phyloP scores from a whole-genome alignment of 2,329 filamentous ascomycete genomes.

The Tolypocladium cylindrosporum region DNA sequence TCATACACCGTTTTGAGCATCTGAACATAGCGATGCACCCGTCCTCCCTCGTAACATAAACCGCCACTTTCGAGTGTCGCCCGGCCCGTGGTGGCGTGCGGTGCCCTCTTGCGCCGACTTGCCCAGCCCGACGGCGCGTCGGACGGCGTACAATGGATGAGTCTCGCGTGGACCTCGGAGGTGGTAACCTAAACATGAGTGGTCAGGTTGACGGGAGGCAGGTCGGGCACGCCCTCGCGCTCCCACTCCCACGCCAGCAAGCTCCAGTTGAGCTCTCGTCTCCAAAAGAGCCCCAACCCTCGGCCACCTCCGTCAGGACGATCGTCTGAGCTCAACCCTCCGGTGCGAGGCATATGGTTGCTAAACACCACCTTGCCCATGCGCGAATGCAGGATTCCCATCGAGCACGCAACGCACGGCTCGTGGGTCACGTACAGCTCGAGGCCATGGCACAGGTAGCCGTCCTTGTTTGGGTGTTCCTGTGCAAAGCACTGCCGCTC shows the following conservation, averaged over 20 bases:
- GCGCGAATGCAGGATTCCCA: conserved; percentile 89
- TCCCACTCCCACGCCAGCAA: conserved; percentile 72
- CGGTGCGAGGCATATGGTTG: conserved; percentile 67
- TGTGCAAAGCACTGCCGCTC: conserved; percentile 53
- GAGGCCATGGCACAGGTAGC: conserved; percentile 88
- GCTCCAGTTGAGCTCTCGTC: conserved; percentile 77
- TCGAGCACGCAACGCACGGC: conserved; percentile 92
- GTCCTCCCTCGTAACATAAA: neutral
- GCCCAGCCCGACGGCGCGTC: neutral
- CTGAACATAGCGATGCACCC: neutral
- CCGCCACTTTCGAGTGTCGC: neutral
- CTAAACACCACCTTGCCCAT: conserved; percentile 81
- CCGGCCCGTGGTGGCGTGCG: neutral
- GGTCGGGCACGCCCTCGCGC: conserved; percentile 28
- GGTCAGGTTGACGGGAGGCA: conserved; percentile 33
- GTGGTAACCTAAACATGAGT: conserved; percentile 40
- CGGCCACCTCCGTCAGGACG: conserved; percentile 45
- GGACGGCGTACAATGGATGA: conserved; percentile 9
- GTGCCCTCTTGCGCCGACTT: neutral
- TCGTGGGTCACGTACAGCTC: conserved; percentile 94
- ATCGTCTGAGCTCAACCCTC: conserved; percentile 73
- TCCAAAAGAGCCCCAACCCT: conserved; percentile 61
- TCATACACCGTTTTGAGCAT: conserved; percentile 3
- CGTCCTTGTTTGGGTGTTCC: conserved; percentile 60
- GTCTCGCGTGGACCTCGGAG: conserved; percentile 26